Conservation (phyloP, 441 rosid genomes). For the Lepidium campestre region DNA sequence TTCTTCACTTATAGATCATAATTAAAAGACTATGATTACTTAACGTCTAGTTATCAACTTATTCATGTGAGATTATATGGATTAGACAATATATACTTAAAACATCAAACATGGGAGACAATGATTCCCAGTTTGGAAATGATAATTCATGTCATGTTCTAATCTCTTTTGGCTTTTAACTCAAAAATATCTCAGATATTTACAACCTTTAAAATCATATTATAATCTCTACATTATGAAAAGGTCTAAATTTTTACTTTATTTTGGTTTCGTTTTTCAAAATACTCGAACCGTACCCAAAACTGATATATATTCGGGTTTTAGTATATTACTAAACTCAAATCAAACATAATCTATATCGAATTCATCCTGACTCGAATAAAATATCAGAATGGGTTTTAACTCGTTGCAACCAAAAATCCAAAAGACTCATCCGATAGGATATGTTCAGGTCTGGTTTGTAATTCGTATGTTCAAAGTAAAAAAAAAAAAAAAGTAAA, state of each 20-base stretch:
- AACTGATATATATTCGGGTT: too few species aligned
- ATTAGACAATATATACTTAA: background rate
- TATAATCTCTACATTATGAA: too few species aligned
- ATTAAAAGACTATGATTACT: background rate
- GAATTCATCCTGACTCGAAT: too few species aligned
- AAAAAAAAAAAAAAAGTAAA: background rate
- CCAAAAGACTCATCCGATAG: too few species aligned
- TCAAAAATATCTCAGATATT: background rate
- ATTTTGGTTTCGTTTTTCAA: too few species aligned
- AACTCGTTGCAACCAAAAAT: too few species aligned
- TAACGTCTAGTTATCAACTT: background rate
- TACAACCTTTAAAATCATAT: background rate
- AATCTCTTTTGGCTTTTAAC: background rate
- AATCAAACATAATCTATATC: too few species aligned
- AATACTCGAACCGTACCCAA: too few species aligned
- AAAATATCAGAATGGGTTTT: too few species aligned
- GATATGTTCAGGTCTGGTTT: background rate
- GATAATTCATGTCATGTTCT: background rate
- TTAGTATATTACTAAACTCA: too few species aligned
- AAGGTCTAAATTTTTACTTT: too few species aligned
- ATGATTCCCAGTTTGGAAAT: conserved; percentile 1
- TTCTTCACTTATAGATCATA: background rate
- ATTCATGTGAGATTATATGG: too few species aligned
- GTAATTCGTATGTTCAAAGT: background rate
- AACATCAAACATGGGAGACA: background rate